Percentiles rank a stretch among this genome's conserved stretches.
Conservation (phyloP, 2,329 filamentous ascomycete species). For the Colletotrichum spinosum region DNA sequence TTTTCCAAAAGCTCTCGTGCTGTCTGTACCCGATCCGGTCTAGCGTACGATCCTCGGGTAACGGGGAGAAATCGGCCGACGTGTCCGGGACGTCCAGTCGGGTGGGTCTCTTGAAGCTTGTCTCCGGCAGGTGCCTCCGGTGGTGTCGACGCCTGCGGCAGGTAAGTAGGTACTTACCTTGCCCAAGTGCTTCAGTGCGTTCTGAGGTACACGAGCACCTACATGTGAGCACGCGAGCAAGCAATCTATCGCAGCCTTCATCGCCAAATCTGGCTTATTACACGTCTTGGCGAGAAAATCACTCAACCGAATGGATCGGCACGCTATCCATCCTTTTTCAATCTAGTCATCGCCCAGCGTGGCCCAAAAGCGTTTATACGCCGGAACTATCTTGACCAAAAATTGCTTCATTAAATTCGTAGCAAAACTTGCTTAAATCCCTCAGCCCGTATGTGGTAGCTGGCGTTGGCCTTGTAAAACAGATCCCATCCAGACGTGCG, state of each 20-base stretch:
- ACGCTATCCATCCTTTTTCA: not conserved
- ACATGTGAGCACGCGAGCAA: too few relatives aligned
- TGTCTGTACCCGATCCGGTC: slow-evolving; percentile 12
- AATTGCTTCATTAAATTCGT: slow-evolving; percentile 13
- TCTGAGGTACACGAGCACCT: too few relatives aligned
- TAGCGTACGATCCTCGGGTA: slow-evolving; percentile 19
- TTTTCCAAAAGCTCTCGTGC: not conserved
- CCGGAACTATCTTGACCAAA: not conserved
- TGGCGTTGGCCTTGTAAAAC: too few relatives aligned
- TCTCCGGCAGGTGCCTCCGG: too few relatives aligned
- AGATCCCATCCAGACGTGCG: too few relatives aligned
- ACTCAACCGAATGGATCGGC: slow-evolving; percentile 6
- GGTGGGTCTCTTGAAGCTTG: too few relatives aligned
- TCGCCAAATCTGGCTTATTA: not conserved
- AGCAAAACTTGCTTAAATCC: not conserved
- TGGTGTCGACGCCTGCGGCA: too few relatives aligned
- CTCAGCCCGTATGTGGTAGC: not conserved
- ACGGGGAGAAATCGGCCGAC: not conserved
- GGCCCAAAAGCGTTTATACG: too few relatives aligned
- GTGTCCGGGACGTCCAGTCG: not conserved
- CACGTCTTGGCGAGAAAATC: slow-evolving; percentile 12
- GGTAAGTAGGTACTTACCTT: too few relatives aligned
- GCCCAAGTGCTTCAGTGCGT: too few relatives aligned
- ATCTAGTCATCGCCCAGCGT: too few relatives aligned
- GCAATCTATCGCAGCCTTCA: not conserved